phyloP scores from a whole-genome alignment of 2,329 filamentous ascomycete genomes.

The Aureobasidium subglaciale region DNA sequence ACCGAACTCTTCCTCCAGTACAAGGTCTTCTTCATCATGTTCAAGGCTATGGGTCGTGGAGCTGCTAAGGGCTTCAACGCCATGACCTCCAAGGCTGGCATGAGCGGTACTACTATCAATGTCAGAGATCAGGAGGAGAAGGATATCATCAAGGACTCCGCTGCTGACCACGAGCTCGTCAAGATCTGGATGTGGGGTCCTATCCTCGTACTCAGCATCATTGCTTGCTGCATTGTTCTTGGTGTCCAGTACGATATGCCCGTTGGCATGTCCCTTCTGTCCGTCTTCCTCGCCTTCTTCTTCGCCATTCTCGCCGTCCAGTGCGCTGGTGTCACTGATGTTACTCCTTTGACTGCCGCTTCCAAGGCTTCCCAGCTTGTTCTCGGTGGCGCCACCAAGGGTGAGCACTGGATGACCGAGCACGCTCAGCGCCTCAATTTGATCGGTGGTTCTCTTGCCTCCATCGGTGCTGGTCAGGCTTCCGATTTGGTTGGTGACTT shows the following conservation, averaged over 20 bases:
- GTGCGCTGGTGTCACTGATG: conserved; percentile 48
- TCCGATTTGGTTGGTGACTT: conserved; percentile 55
- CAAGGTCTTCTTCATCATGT: conserved; percentile 40
- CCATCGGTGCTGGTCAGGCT: conserved; percentile 34
- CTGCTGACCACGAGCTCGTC: conserved; percentile 41
- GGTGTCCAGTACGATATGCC: conserved; percentile 50
- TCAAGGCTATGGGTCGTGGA: conserved; percentile 44
- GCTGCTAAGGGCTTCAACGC: conserved; percentile 38
- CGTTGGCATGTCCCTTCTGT: conserved; percentile 50
- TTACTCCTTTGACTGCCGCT: conserved; percentile 58
- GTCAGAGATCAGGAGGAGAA: conserved; percentile 24
- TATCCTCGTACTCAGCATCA: conserved; percentile 41
- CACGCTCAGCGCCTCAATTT: conserved; percentile 59
- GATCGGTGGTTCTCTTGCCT: conserved; percentile 48
- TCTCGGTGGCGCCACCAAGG: conserved; percentile 56
- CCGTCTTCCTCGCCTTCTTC: conserved; percentile 51
- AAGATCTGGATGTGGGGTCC: conserved; percentile 48
- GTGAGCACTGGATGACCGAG: conserved; percentile 42
- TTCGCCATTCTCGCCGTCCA: conserved; percentile 57
- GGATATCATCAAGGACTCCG: conserved; percentile 45
- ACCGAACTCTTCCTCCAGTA: conserved; percentile 33
- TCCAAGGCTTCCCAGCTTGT: conserved; percentile 64
- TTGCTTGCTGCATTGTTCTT: conserved; percentile 47
- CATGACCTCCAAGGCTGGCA: conserved; percentile 9
- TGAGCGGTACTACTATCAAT: not conserved